Evolutionary conservation across 306 rosid genomes (phyloP), one percentile per base, ranked within the genome.

Genomic region (Citrullus amarus): DNA sequence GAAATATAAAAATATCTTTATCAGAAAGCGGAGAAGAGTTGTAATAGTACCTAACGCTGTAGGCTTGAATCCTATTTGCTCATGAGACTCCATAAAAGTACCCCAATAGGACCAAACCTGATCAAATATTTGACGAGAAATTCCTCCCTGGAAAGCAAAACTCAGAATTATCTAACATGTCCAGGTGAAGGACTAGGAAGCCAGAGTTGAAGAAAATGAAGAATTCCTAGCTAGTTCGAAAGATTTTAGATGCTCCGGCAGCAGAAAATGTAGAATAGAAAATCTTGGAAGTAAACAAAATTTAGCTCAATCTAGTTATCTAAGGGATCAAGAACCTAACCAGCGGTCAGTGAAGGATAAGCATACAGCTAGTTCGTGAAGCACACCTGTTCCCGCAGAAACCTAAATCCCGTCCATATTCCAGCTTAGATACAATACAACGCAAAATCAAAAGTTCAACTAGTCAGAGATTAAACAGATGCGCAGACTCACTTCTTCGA

Each of bases 11-110:
- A 36, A 1, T 30, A 74, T 30, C 55, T 54, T 54, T 22, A 4
- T 32, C 10, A 1, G 20, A 10, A 54, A 54, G n/a, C 9, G 30
- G 30, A 32, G 78, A 75, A 75, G 32, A 28, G 10, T 8, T 15
- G 43, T 39, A 20, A 25, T 14, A 34, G 43, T 82, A 91, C 98
- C 97, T 92, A 96, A 79, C 85, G 88, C 63, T 90, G 84, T 70
- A 95, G 12, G 57, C 15, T 13, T 15, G 34, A 39, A n/a, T 68
- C 18, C 41, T 62, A 2, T 3, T 36, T 78, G 79, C 93, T 79
- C 87, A 88, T 88, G 72, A 92, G 73, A 86, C 98, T 56, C 97
- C 96, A 17, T 91, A 92, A 66, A 96, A 95, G 77, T 92, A 92
- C 87, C 86, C 96, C 87, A 12, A 13, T 8, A 59, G 36, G 34